Percentiles rank a stretch among this genome's conserved stretches.
These are phyloP conservation scores for Chlorella variabilis DNA, from an alignment of 163 green algal genomes.

Conservation along the genomic window DNA sequence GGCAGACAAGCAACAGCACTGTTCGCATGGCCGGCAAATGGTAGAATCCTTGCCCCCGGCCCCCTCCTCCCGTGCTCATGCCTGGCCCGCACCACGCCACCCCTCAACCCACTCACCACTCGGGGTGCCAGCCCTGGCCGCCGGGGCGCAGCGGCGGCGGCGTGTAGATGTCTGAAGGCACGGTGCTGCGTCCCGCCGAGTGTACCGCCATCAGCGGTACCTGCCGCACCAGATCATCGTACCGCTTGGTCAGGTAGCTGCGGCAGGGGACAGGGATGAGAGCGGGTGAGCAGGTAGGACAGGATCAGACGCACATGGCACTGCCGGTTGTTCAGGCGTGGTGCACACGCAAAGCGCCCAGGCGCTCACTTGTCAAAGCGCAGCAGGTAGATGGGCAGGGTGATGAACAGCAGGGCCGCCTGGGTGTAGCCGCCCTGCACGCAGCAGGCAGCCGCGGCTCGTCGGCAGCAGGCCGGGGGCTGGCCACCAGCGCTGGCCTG, in stretches of 20 bases:
- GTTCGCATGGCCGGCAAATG: no score
- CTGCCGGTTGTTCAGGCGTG: background rate
- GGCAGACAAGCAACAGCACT: no score
- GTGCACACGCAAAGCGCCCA: background rate
- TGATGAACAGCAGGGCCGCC: slow-evolving; percentile 35
- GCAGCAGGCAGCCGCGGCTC: background rate
- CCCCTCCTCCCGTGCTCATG: no score
- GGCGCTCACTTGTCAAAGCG: slow-evolving; percentile 30
- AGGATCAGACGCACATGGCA: background rate
- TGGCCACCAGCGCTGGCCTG: background rate
- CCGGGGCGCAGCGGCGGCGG: slow-evolving; percentile 53
- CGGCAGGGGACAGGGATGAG: background rate
- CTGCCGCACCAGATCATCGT: slow-evolving; percentile 57
- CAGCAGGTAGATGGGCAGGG: slow-evolving; percentile 34
- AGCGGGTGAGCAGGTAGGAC: background rate
- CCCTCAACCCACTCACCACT: slow-evolving; percentile 37
- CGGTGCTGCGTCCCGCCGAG: slow-evolving; percentile 25
- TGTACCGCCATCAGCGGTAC: slow-evolving; percentile 61
- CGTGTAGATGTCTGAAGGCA: slow-evolving; percentile 61
- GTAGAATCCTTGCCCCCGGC: background rate
- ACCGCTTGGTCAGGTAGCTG: slow-evolving; percentile 45
- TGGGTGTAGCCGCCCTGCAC: slow-evolving; percentile 50
- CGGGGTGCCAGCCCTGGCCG: slow-evolving; percentile 47
- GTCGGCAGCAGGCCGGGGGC: background rate
- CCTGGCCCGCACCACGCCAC: no score